phyloP scores from a whole-genome alignment of 169 alveolate species.

The Cryptosporidium ryanae region DNA sequence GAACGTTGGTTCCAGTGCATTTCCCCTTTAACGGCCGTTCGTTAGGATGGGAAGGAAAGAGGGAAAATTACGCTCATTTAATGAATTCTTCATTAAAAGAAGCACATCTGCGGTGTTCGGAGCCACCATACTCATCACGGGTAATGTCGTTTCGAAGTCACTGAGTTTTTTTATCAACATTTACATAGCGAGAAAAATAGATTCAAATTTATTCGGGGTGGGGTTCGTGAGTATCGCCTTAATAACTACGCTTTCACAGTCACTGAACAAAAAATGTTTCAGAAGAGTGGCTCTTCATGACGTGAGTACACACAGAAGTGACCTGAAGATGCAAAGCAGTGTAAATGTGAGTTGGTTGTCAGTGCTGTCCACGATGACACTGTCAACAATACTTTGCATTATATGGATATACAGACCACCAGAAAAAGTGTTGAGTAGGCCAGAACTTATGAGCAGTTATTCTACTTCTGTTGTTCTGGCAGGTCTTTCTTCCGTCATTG shows the following conservation, averaged over 20 bases:
- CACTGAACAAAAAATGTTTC: constrained; percentile 38
- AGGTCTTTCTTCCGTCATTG: constrained; percentile 47
- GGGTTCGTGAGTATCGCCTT: constrained; percentile 58
- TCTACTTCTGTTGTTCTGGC: constrained; percentile 17
- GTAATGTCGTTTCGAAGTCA: constrained; percentile 34
- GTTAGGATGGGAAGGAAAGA: no score
- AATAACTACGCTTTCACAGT: constrained; percentile 49
- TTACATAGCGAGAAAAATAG: constrained; percentile 42
- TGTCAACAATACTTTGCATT: not conserved
- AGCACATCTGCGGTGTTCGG: constrained; percentile 35
- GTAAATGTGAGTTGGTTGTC: constrained; percentile 62
- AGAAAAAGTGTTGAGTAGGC: not conserved
- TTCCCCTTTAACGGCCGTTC: no score
- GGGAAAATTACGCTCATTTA: not conserved
- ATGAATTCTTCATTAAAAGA: not conserved
- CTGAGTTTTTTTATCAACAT: constrained; percentile 30
- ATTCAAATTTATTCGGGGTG: constrained; percentile 44
- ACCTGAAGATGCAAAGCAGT: constrained; percentile 10
- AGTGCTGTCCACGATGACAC: not conserved
- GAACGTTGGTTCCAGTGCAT: no score
- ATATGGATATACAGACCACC: constrained; percentile 45
- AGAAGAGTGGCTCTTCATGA: constrained; percentile 68
- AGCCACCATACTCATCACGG: constrained; percentile 23
- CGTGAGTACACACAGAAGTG: not conserved
- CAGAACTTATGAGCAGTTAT: not conserved